Percentiles rank a stretch among this genome's conserved stretches.
phyloP scores from a whole-genome alignment of 192 early-diverging fungal genomes.

The Phlyctochytrium bullatum region DNA sequence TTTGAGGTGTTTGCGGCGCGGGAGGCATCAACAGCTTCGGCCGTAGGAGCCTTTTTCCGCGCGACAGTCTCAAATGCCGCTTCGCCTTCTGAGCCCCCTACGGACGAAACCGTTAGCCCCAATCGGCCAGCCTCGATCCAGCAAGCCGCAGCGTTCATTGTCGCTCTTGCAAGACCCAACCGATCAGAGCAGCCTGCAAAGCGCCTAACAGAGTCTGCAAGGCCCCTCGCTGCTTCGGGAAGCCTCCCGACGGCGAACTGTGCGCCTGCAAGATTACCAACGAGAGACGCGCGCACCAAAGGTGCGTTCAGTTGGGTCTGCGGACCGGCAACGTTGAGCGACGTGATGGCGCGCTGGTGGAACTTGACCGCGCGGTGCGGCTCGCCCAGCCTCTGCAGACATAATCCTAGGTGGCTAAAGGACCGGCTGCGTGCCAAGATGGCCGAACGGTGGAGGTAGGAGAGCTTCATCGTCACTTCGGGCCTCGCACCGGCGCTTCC shows the following conservation, averaged over 20 bases:
- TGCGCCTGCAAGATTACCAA: conserved; percentile 4
- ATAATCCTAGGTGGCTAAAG: conserved; percentile 19
- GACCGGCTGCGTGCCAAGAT: conserved; percentile 17
- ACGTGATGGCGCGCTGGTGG: neutral
- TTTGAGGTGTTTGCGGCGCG: neutral
- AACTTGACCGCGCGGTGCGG: conserved; percentile 15
- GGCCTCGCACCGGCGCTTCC: neutral
- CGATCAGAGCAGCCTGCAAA: conserved; percentile 10
- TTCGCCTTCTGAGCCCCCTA: neutral
- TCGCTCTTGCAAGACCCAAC: neutral
- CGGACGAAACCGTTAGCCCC: conserved; percentile 1
- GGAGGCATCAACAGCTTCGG: neutral
- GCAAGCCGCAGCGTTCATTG: conserved; percentile 11
- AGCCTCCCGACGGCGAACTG: conserved; percentile 10
- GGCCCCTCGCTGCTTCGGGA: conserved; percentile 6
- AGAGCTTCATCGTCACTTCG: conserved; percentile 13
- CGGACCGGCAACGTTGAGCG: conserved; percentile 9
- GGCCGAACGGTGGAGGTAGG: conserved; percentile 16
- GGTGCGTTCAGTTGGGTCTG: conserved; percentile 6
- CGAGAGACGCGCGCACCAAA: neutral
- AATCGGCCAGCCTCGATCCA: conserved; percentile 12
- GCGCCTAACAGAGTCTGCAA: conserved; percentile 1
- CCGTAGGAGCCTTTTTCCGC: neutral
- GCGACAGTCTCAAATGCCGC: neutral
- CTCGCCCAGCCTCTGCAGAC: conserved; percentile 2